Percentiles rank a stretch among this genome's conserved stretches.
phyloP scores from a whole-genome alignment of 768 basidiomycete genomes.

The Strobilomyces confusus region DNA sequence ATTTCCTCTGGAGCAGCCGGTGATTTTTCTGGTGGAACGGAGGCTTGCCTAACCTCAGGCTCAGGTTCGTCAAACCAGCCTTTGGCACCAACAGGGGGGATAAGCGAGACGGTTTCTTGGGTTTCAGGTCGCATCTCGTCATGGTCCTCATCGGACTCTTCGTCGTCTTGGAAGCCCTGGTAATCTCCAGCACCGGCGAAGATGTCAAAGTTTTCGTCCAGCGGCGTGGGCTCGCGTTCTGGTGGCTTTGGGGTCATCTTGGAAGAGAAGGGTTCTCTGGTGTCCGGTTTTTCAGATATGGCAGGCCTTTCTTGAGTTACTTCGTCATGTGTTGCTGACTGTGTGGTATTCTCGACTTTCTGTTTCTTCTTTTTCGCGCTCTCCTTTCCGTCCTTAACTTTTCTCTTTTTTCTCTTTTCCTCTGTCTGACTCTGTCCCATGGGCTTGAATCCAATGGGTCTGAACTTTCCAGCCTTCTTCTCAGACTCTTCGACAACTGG shows the following conservation, averaged over 20 bases:
- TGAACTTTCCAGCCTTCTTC: constrained; percentile 44
- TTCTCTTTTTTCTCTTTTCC: constrained; percentile 46
- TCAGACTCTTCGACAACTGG: constrained; percentile 14
- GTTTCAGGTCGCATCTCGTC: constrained; percentile 10
- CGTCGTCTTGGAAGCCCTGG: constrained; percentile 58
- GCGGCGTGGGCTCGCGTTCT: constrained; percentile 21
- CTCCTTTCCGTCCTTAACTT: constrained; percentile 34
- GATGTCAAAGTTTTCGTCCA: constrained; percentile 73
- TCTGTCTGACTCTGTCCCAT: constrained; percentile 40
- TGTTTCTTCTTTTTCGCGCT: constrained; percentile 57
- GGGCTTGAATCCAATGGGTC: constrained; percentile 62
- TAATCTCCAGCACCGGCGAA: constrained; percentile 87
- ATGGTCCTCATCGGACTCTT: constrained; percentile 44
- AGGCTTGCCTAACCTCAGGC: constrained; percentile 17
- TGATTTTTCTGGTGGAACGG: constrained; percentile 10
- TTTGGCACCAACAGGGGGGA: constrained; percentile 11
- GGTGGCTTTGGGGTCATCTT: constrained; percentile 6
- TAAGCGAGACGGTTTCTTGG: constrained; percentile 8
- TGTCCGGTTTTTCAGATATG: not conserved
- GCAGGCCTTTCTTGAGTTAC: not conserved
- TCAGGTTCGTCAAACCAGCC: constrained; percentile 48
- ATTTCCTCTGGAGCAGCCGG: constrained; percentile 9
- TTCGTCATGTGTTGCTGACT: constrained; percentile 2
- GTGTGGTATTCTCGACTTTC: constrained; percentile 37
- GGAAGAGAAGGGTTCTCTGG: constrained; percentile 3